Evolutionary conservation across 2,329 filamentous ascomycete species (phyloP), one percentile per base, ranked within the genome.

Genomic region (Penicillium brevicompactum): DNA sequence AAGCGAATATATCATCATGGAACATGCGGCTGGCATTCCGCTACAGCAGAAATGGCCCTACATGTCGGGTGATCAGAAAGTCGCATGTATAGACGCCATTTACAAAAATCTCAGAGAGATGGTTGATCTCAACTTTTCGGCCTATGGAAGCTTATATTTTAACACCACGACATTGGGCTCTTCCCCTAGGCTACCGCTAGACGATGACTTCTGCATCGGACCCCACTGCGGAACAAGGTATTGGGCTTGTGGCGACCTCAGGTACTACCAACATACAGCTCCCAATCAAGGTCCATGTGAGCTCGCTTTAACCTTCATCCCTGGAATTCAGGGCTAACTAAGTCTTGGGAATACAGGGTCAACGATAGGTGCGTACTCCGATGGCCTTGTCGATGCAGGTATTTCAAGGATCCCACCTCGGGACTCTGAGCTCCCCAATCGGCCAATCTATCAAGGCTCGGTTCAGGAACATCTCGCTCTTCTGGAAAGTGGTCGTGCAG

Each of bases 261-360:
- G 62, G 58, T 74, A 70, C 53, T 74, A 74, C 64, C 57, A 69
- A 40, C 56, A 67, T 11, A 59, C 59, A n/a, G 53, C 56, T 10
- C 63, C 66, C 2, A 77, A 77, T 56, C 65, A 62, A 53, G 74
- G 75, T 45, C 74, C 75, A 44, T 78, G 74, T 78, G 65, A 64
- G 70, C 64, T 57, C n/a, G 43, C 42, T 42, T 31, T 50, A 48
- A 46, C n/a, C 53, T 42, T 18, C 51, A 16, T 34, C 11, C 31
- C 31, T 11, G 5, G 7, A 37, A 51, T 50, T 37, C 3, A 45
- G n/a, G 55, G 52, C 51, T 65, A 53, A 53, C 51, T 65, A 53
- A 61, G 46, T 49, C 9, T 16, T 30, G 32, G 24, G 21, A 30
- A 51, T 61, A 30, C 58, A 78, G 75, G 75, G 75, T 42, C 18